These are phyloP conservation scores for Trichophyton benhamiae DNA, from an alignment of 2,329 filamentous ascomycete genomes.

Conservation along the genomic window DNA sequence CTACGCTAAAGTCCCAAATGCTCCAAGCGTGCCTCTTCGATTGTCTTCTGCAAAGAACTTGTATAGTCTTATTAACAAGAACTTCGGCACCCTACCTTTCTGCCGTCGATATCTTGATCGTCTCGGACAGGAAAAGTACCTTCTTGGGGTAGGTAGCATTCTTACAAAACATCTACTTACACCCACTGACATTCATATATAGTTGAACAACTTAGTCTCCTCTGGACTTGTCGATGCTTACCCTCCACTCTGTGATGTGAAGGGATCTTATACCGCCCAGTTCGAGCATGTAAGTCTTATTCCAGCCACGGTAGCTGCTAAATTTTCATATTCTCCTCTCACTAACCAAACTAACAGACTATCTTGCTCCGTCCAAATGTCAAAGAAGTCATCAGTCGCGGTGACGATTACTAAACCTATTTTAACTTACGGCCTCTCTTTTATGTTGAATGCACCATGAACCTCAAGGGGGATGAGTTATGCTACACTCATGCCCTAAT, in stretches of 20 bases:
- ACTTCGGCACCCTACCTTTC: conserved; percentile 86
- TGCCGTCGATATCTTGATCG: conserved; percentile 84
- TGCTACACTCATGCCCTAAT: neutral
- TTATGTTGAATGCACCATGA: neutral
- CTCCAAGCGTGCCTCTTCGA: conserved; percentile 61
- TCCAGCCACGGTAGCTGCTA: neutral
- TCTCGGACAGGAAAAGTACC: conserved; percentile 87
- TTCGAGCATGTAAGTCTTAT: conserved; percentile 69
- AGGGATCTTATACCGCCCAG: conserved; percentile 89
- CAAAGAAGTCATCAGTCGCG: conserved; percentile 78
- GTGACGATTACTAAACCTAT: conserved; percentile 63
- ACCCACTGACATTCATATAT: conserved; percentile 12
- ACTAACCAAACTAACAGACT: conserved; percentile 40
- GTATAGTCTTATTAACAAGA: conserved; percentile 84
- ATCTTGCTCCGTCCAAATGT: conserved; percentile 65
- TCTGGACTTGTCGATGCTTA: conserved; percentile 81
- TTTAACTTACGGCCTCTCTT: neutral
- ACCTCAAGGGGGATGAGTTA: neutral
- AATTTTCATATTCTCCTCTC: neutral
- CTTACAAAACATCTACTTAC: neutral
- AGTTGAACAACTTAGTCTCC: conserved; percentile 77
- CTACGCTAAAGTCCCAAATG: conserved; percentile 65
- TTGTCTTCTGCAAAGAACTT: conserved; percentile 74
- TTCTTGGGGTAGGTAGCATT: conserved; percentile 58
- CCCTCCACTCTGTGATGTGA: conserved; percentile 77